Evolutionary conservation across 1,139 yeast species (phyloP), one percentile per base, ranked within the genome.

Genomic region (Yamadazyma mexicana): DNA sequence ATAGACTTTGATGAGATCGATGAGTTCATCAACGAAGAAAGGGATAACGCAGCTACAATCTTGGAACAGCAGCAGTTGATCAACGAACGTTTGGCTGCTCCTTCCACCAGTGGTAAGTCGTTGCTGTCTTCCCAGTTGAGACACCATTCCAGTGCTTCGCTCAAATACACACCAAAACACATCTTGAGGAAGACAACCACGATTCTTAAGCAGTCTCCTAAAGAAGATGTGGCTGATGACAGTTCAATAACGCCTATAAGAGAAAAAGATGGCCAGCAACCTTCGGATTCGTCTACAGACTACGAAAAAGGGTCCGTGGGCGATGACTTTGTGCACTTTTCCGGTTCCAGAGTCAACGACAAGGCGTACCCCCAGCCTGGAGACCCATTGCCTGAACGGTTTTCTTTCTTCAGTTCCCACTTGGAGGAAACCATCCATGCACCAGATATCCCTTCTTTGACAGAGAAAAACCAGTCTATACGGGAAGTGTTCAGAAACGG

Each of bases 361-460:
- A 18, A 27, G 14, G 32, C 10, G 7, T 22, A 20, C 9, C 25
- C 8, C 8, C 28, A 32, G 15, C 18, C 28, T 5, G 22, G 27
- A 3, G 34, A 26, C 17, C 27, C 42, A 8, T 51, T 59, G 24
- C 88, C 89, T 14, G 91, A 86, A 50, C 67, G 98, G 42, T 91
- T 86, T 61, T 79, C 94, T 26, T 87, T 87, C 58, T 91, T 88
- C 60, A 79, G 83, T 31, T 79, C 94, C 0, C 88, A 84, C 42
- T 69, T 81, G 8, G 96, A 88, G 43, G 95, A 85, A 54, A 92
- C 98, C 0, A 75, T 87, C 14, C 97, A 91, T 62, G 86, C 96
- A 1, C 83, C 95, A 1, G 96, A 88, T 55, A 71, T 91, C 31
- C 85, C 94, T 3, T 78, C 92, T 1, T 66, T 91, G 44, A 78